Evolutionary conservation across 495 filamentous ascomycete species (phyloP), one percentile per base, ranked within the genome.

Genomic region (Aspergillus bertholletiae): DNA sequence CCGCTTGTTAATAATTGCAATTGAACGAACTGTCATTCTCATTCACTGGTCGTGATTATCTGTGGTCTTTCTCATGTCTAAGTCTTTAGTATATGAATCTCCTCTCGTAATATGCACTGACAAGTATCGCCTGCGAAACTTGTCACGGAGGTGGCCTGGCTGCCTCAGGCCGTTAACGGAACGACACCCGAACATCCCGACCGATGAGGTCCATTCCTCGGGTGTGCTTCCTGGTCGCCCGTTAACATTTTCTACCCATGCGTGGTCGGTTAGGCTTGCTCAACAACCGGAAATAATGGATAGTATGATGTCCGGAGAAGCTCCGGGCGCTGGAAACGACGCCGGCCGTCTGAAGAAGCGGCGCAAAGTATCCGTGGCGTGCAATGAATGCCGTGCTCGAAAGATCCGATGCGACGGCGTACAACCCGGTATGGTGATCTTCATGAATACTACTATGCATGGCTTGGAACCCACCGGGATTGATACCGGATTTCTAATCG

Each of bases 371-470:
- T 52, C 69, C 0, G 61, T 72, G 5, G 71, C 71, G 5, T 75
- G 72, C 40, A 71, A 75, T 47, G 66, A 69, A 37, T 75, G 72
- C 54, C 69, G 71, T 1, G 43, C 58, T 4, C 66, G 66, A 20
- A 74, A 72, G 53, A 55, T 69, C 18, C 66, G 69, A 13, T 75
- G 72, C 51, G 71, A 74, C 57, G 71, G 71, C n/a, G 54, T 59
- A 15, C 66, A 74, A 51, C 71, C 71, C 28, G 62, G 69, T 74
- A 56, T 28, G 64, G 58, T 13, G 23, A 30, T 20, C n/a, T 22
- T 18, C 7, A 48, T 35, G 17, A n/a, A 4, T 5, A 39, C 3
- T 22, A 15, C 27, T 5, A 18, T 46, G n/a, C 9, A 13, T 8
- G n/a, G 15, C n/a, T n/a, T 26, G 13, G 22, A 12, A 5, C 24